Percentiles rank a stretch among this genome's conserved stretches.
Conservation (phyloP, 371 early-diverging fungal species). For the Syncephalastrum sp. region DNA sequence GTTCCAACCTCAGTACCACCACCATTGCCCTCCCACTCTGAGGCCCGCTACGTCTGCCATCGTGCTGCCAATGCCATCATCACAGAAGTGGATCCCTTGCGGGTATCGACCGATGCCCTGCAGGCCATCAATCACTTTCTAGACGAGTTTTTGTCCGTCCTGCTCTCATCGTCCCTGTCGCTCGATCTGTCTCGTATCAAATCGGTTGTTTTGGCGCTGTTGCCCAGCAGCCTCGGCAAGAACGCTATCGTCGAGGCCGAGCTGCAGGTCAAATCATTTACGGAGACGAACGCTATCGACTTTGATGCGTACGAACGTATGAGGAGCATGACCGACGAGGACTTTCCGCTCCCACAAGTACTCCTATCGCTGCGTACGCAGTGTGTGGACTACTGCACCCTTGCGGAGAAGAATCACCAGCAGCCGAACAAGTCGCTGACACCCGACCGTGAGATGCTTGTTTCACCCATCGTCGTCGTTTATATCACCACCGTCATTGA, state of each 20-base stretch:
- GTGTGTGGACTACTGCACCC: conserved; percentile 52
- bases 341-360: conserved; percentile 19
- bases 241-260: conserved; percentile 70
- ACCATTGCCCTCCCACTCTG: conserved; percentile 1
- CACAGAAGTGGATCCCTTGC: conserved; percentile 56
- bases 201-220: conserved; percentile 37
- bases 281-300: conserved; percentile 34
- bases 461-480: conserved; percentile 58
- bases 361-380: conserved; percentile 34
- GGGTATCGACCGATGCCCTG: conserved; percentile 62
- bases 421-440: conserved; percentile 9
- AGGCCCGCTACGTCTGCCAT: conserved; percentile 52
- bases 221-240: conserved; percentile 56
- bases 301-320: conserved; percentile 38
- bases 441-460: conserved; percentile 12
- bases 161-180: conserved; percentile 45
- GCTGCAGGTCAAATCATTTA: conserved; percentile 55
- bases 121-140: conserved; percentile 59
- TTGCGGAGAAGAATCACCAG: conserved; percentile 34
- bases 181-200: conserved; percentile 53
- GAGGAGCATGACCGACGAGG: conserved; percentile 15
- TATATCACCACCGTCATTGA: conserved; percentile 61
- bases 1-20: not conserved
- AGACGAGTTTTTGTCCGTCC: conserved; percentile 54
- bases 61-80: conserved; percentile 67